Evolutionary conservation across 1,139 yeast species (phyloP).

Genomic region (Arxiozyma bovina): DNA sequence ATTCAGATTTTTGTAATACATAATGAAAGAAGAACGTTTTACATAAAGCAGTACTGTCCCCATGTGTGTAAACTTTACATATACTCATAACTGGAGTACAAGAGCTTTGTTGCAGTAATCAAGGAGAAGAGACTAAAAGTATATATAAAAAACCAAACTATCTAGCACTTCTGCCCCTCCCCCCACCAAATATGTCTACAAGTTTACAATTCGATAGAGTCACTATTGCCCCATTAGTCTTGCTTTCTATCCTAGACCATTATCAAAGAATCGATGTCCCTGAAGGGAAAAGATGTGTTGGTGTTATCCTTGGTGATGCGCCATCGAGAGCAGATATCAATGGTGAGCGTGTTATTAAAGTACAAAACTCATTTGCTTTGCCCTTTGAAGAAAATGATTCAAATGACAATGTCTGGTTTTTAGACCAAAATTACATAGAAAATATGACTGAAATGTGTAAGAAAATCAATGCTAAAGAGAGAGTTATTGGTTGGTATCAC

Average conservation of each 20-base stretch:
- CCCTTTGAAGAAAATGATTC: slow-evolving; percentile 97
- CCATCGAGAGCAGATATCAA: neutral
- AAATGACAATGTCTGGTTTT: slow-evolving; percentile 91
- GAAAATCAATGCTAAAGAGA: slow-evolving; percentile 94
- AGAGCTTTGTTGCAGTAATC: neutral
- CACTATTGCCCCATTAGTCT: slow-evolving; percentile 90
- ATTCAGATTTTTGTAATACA: no score
- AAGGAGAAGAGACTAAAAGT: neutral
- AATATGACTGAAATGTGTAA: slow-evolving; percentile 97
- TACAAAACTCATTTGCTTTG: slow-evolving; percentile 72
- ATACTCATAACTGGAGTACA: neutral
- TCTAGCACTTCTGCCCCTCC: slow-evolving; percentile 9
- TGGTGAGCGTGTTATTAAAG: slow-evolving; percentile 35
- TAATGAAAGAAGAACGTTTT: no score
- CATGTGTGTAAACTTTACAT: neutral
- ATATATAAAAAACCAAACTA: neutral
- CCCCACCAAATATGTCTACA: slow-evolving; percentile 4
- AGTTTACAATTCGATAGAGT: slow-evolving; percentile 47
- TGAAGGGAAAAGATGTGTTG: slow-evolving; percentile 77
- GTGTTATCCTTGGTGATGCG: slow-evolving; percentile 79
- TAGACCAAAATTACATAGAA: slow-evolving; percentile 94
- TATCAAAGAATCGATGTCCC: slow-evolving; percentile 74
- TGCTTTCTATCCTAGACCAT: slow-evolving; percentile 91
- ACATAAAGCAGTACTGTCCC: no score
- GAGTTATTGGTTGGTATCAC: slow-evolving; percentile 96